Evolutionary conservation across 495 filamentous ascomycete genomes (phyloP), one percentile per base, ranked within the genome.

Genomic region (Xylaria flabelliformis): DNA sequence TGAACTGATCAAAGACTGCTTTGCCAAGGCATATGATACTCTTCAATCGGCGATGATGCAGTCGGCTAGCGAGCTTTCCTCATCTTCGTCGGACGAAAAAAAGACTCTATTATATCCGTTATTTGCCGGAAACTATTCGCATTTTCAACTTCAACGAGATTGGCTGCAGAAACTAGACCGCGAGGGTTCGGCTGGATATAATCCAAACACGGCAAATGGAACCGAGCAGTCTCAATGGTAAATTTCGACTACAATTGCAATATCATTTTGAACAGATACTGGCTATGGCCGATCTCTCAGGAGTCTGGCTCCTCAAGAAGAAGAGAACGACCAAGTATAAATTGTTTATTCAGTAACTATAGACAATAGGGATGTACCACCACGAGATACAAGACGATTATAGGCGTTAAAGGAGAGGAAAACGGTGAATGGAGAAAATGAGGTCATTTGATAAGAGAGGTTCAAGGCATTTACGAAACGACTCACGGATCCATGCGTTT

Each of bases 71-170:
- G 73, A 71, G 12, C 0, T 48, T 69, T 12, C 32, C 24, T 55
- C 65, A 17, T 13, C 74, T 76, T 21, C 65, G 41, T n/a, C 63
- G 68, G 1, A 64, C 74, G 24, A 58, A 73, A 44, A 70, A 73
- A 76, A 81, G 51, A 91, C 91, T 74, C 85, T 97, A 39, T 83
- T 97, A 21, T 86, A 83, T 3, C 82, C 86, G 19, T 84, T 94
- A 48, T 82, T 95, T 65, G 91, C 83, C 0, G 94, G 91, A 8
- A 89, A 94, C 74, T 97, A 95, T 76, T 85, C 86, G 1, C 86
- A 85, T 39, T 94, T 95, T 70, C 79, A 84, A 8, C 77, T 83
- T n/a, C 91, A 94, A 74, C 86, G 94, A 34, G 77, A 82, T 12
- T 86, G 77, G 73, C 72, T 85, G 1, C 68, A 80, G 42, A 74